phyloP scores from a whole-genome alignment of 1,284 basidiomycete species.

The Ceratobasidium sp. region DNA sequence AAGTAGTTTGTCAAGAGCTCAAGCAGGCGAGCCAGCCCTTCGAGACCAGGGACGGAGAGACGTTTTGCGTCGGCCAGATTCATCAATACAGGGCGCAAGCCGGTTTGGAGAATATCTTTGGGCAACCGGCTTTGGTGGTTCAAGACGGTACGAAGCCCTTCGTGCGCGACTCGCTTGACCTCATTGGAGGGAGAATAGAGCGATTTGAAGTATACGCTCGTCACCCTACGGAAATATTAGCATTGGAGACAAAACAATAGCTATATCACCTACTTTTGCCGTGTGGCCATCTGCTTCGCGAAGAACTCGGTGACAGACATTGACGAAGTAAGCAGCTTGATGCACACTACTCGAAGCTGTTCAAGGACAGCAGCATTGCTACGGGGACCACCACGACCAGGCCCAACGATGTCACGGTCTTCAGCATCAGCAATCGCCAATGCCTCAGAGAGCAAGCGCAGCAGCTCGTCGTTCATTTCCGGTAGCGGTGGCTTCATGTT shows the following conservation, averaged over 20 bases:
- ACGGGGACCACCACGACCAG: slow-evolving; percentile 77
- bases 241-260: slow-evolving; percentile 21
- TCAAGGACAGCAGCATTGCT: slow-evolving; percentile 89
- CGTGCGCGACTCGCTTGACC: slow-evolving; percentile 96
- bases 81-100: slow-evolving; percentile 96
- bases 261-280: slow-evolving; percentile 75
- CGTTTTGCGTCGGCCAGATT: slow-evolving; percentile 97
- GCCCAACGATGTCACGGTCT: slow-evolving; percentile 84
- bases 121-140: slow-evolving; percentile 93
- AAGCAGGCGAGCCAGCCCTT: slow-evolving; percentile 94
- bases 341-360: slow-evolving; percentile 94
- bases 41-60: slow-evolving; percentile 93
- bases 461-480: slow-evolving; percentile 92
- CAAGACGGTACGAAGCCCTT: slow-evolving; percentile 91
- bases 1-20: slow-evolving; percentile 99
- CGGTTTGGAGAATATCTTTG: slow-evolving; percentile 95
- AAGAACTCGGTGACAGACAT: slow-evolving; percentile 97
- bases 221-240: slow-evolving; percentile 72
- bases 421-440: slow-evolving; percentile 97
- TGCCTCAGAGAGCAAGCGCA: slow-evolving; percentile 93
- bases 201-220: slow-evolving; percentile 98
- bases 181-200: slow-evolving; percentile 94
- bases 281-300: slow-evolving; percentile 81
- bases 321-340: slow-evolving; percentile 92
- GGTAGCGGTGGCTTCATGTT: slow-evolving; percentile 87